phyloP scores from a whole-genome alignment of 495 filamentous ascomycete genomes.

The Pyrenopolyporus hunteri region DNA sequence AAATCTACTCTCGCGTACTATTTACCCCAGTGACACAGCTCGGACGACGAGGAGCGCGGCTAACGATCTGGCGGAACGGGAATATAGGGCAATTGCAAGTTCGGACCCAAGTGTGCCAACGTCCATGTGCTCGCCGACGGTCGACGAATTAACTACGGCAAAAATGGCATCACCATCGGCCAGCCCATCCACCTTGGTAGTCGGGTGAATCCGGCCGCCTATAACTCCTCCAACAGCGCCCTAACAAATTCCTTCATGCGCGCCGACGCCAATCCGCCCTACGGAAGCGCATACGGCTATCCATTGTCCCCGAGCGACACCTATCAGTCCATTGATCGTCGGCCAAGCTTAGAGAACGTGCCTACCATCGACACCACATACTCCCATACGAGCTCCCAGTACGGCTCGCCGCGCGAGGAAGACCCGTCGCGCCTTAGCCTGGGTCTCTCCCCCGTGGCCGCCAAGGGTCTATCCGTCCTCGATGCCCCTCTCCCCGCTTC shows the following conservation, averaged over 20 bases:
- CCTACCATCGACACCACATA: conserved; percentile 83
- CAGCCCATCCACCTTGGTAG: conserved; percentile 67
- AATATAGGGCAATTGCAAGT: conserved; percentile 94
- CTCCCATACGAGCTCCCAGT: conserved; percentile 75
- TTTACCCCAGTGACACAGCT: background rate
- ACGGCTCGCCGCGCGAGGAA: conserved; percentile 88
- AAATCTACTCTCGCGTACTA: background rate
- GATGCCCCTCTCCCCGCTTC: conserved; percentile 94
- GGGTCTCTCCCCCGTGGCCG: conserved; percentile 74
- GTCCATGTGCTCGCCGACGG: conserved; percentile 95
- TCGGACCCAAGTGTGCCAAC: conserved; percentile 95
- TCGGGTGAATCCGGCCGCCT: conserved; percentile 69
- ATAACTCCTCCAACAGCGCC: conserved; percentile 68
- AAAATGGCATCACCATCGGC: conserved; percentile 59
- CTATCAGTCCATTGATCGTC: conserved; percentile 53
- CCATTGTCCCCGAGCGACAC: conserved; percentile 44
- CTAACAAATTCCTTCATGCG: conserved; percentile 83
- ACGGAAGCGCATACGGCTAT: conserved; percentile 46
- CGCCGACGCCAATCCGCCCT: conserved; percentile 62
- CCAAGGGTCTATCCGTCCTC: conserved; percentile 76
- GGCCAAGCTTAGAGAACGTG: conserved; percentile 60
- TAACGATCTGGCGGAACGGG: conserved; percentile 42
- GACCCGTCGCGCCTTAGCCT: conserved; percentile 61
- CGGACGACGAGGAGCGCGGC: conserved; percentile 23
- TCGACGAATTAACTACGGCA: conserved; percentile 79